These are phyloP conservation scores for Aureobasidium sp. DNA, from an alignment of 2,329 filamentous ascomycete species.

Conservation along the genomic window DNA sequence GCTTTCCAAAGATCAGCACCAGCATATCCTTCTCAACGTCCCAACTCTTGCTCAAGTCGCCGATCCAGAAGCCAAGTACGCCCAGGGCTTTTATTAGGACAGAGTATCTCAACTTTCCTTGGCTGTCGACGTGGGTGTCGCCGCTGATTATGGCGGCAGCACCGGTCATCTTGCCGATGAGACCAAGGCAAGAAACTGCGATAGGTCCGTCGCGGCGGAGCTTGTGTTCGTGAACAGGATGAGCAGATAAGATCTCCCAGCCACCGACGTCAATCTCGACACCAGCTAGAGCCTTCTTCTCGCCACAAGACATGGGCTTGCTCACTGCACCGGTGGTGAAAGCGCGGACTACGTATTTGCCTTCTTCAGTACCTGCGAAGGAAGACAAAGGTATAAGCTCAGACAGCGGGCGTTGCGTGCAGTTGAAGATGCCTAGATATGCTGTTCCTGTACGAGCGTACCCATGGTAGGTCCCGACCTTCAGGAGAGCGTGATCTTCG, in stretches of 20 bases:
- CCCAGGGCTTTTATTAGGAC: slow-evolving; percentile 75
- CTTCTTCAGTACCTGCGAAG: slow-evolving; percentile 63
- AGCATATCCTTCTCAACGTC: slow-evolving; percentile 61
- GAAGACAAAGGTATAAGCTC: slow-evolving; percentile 64
- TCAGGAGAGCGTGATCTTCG: slow-evolving; percentile 64
- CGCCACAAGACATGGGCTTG: slow-evolving; percentile 37
- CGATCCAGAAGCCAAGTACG: slow-evolving; percentile 47
- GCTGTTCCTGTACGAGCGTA: slow-evolving; percentile 60
- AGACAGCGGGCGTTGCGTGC: slow-evolving; percentile 53
- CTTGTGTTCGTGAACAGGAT: slow-evolving; percentile 55
- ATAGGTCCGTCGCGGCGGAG: slow-evolving; percentile 33
- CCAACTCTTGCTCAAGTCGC: slow-evolving; percentile 9
- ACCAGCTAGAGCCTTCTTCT: slow-evolving; percentile 48
- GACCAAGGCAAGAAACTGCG: slow-evolving; percentile 57
- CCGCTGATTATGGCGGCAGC: slow-evolving; percentile 65
- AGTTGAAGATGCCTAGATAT: slow-evolving; percentile 81
- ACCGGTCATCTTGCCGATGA: slow-evolving; percentile 85
- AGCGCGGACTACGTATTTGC: slow-evolving; percentile 64
- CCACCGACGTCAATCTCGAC: slow-evolving; percentile 57
- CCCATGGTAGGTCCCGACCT: slow-evolving; percentile 73
- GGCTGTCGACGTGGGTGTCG: slow-evolving; percentile 52
- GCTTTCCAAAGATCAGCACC: slow-evolving; percentile 63
- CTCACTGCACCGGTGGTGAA: slow-evolving; percentile 60
- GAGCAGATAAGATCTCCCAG: slow-evolving; percentile 77
- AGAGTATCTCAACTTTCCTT: slow-evolving; percentile 57